Evolutionary conservation across 2,329 filamentous ascomycete genomes (phyloP).

Genomic region (Onygenales sp.): DNA sequence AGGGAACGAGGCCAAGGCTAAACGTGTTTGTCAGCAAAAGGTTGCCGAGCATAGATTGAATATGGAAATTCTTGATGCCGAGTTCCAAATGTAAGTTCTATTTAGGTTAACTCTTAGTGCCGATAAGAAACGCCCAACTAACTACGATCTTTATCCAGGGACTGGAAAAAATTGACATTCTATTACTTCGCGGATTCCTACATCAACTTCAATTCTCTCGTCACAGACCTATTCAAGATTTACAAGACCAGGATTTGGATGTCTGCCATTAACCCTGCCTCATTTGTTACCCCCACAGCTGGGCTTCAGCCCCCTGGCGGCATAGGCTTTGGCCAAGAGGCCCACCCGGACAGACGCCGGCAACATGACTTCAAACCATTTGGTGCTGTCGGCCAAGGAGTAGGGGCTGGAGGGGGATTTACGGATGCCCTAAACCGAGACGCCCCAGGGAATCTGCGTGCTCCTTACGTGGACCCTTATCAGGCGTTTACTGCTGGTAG

Average conservation of each 20-base stretch:
- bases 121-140: slow-evolving; percentile 10
- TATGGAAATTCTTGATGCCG: slow-evolving; percentile 97
- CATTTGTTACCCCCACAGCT: slow-evolving; percentile 71
- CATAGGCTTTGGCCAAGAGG: slow-evolving; percentile 44
- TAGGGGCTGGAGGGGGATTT: slow-evolving; percentile 10
- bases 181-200: slow-evolving; percentile 98
- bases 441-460: slow-evolving; percentile 20
- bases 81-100: slow-evolving; percentile 87
- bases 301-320: slow-evolving; percentile 61
- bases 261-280: slow-evolving; percentile 96
- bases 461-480: slow-evolving; percentile 28
- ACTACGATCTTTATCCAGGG: slow-evolving; percentile 46
- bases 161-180: slow-evolving; percentile 98
- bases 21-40: slow-evolving; percentile 92
- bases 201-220: slow-evolving; percentile 97
- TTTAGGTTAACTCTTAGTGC: neutral
- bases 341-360: slow-evolving; percentile 31
- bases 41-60: slow-evolving; percentile 88
- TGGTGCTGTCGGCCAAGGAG: slow-evolving; percentile 8
- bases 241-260: slow-evolving; percentile 99
- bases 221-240: slow-evolving; percentile 96
- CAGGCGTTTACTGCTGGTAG: slow-evolving; percentile 24
- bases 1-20: slow-evolving; percentile 93
- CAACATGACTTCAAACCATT: slow-evolving; percentile 27
- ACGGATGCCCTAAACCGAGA: slow-evolving; percentile 16